A percentile compares a stretch with the other conserved stretches of the same genome.
Evolutionary conservation across 2,329 filamentous ascomycete genomes (phyloP).

Genomic region (Penicillium sp.): DNA sequence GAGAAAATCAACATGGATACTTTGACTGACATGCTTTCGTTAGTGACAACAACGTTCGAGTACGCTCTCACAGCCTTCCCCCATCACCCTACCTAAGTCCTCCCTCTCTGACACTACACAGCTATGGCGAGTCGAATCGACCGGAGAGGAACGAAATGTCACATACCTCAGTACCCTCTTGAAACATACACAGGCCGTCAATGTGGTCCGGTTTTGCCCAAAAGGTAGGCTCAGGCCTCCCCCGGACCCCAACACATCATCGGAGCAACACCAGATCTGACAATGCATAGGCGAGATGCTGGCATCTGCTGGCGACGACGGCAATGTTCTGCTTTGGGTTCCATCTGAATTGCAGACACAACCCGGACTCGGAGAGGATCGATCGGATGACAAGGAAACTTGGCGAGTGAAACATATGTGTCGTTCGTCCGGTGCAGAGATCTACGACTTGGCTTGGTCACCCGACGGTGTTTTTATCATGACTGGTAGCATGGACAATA

Average conservation of each 20-base stretch:
- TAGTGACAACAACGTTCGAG: conserved; percentile 88
- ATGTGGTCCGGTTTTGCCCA: conserved; percentile 94
- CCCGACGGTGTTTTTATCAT: conserved; percentile 97
- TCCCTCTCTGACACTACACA: conserved; percentile 51
- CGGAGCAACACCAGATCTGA: conserved; percentile 26
- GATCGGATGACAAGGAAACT: conserved; percentile 89
- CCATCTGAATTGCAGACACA: conserved; percentile 75
- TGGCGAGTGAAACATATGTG: conserved; percentile 99
- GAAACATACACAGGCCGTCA: conserved; percentile 96
- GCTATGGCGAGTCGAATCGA: conserved; percentile 88
- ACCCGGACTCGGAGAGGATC: conserved; percentile 76
- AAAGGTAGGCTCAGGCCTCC: conserved; percentile 65
- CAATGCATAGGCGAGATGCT: conserved; percentile 75
- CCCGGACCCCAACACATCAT: neutral
- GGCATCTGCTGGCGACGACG: conserved; percentile 94
- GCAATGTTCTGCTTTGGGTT: conserved; percentile 95
- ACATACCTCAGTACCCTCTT: conserved; percentile 88
- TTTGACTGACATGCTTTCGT: conserved; percentile 19
- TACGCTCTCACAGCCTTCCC: conserved; percentile 52
- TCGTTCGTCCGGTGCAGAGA: conserved; percentile 89
- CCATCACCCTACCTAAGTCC: conserved; percentile 18
- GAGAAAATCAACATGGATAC: neutral
- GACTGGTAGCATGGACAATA: conserved; percentile 98
- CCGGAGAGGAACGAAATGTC: conserved; percentile 84
- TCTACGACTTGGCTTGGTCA: conserved; percentile 98